Evolutionary conservation across 345 rosid genomes (phyloP).

Genomic region (Arabis alpina): DNA sequence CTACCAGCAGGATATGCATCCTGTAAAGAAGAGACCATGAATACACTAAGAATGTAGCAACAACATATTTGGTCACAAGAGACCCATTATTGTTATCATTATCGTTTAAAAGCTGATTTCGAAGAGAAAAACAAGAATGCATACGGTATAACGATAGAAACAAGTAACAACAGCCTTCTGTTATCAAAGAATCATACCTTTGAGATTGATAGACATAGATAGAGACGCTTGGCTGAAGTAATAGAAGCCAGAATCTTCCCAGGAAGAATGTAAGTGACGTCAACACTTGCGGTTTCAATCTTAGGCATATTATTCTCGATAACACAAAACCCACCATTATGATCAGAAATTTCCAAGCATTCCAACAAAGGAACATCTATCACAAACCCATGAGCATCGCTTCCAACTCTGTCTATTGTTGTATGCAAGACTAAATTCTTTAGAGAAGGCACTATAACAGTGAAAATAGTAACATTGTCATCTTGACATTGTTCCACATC

Average conservation of each 20-base stretch:
- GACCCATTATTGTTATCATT: too few species aligned
- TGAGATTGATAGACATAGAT: neutral
- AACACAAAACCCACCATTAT: neutral
- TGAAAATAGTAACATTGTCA: slow-evolving; percentile 6
- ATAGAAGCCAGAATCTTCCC: neutral
- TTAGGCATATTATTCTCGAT: neutral
- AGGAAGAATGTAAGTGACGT: neutral
- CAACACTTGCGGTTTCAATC: neutral
- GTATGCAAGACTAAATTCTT: neutral
- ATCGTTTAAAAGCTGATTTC: too few species aligned
- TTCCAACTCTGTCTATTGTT: too few species aligned
- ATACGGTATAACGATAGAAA: neutral
- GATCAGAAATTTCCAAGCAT: neutral
- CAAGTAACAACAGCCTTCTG: too few species aligned
- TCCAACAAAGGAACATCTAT: slow-evolving; percentile 20
- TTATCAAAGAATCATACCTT: neutral
- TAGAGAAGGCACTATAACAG: slow-evolving; percentile 10
- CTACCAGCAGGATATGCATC: neutral
- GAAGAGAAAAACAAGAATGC: too few species aligned
- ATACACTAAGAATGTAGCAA: too few species aligned
- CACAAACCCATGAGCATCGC: neutral
- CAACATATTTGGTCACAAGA: too few species aligned
- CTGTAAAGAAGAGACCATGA: too few species aligned
- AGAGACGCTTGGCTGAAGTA: neutral
- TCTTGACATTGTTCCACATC: neutral